These are phyloP conservation scores for Sporothrix humicola DNA, from an alignment of 2,329 filamentous ascomycete genomes.

Conservation along the genomic window DNA sequence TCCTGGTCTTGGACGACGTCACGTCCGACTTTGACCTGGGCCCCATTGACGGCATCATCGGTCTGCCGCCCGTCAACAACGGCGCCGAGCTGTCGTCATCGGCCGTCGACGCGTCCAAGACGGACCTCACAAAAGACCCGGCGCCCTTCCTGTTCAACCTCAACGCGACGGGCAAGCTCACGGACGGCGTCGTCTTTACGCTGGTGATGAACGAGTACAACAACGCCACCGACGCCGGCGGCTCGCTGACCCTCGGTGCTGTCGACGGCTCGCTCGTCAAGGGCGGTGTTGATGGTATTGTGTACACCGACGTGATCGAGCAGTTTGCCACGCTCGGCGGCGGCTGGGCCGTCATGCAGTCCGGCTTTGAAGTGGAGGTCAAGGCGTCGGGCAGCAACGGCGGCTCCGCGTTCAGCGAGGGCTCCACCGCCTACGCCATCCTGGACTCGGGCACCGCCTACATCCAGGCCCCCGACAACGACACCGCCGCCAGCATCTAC, in stretches of 20 bases:
- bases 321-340: conserved; percentile 40
- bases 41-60: conserved; percentile 44
- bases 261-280: conserved; percentile 41
- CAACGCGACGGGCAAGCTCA: conserved; percentile 37
- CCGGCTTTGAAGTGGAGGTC: not conserved
- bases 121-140: conserved; percentile 9
- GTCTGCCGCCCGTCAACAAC: conserved; percentile 37
- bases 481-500: conserved; percentile 42
- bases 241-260: conserved; percentile 44
- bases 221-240: conserved; percentile 35
- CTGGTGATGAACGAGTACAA: conserved; percentile 41
- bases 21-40: conserved; percentile 39
- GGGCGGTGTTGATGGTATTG: conserved; percentile 36
- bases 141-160: conserved; percentile 42
- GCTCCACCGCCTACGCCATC: conserved; percentile 29
- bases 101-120: conserved; percentile 8
- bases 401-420: not conserved
- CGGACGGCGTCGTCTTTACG: conserved; percentile 42
- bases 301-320: conserved; percentile 39
- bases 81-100: conserved; percentile 15
- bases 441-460: conserved; percentile 45
- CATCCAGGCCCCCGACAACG: conserved; percentile 42
- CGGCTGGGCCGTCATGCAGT: conserved; percentile 28
- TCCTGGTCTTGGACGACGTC: conserved; percentile 43
- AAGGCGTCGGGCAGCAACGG: not conserved